Base-by-base conservation (phyloP, 768 basidiomycete genomes). In the Dioszegia aurantiaca region DNA sequence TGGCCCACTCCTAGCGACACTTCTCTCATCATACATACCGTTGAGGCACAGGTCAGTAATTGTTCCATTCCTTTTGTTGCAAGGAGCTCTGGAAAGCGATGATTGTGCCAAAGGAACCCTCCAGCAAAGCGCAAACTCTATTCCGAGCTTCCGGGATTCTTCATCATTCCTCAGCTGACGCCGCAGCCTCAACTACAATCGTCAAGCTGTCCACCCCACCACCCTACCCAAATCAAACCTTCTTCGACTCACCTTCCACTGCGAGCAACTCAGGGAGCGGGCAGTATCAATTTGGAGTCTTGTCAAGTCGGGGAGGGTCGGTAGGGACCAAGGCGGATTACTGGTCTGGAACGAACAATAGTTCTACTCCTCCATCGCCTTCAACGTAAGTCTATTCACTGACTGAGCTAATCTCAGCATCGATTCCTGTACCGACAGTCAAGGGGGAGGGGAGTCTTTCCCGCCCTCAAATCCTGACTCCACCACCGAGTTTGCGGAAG, bases 401-500 rank as follows among this genome's bases (percentile, higher is more conserved):
- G 39, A 26, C 37, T 5, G 21, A 17, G 37, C 51, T 53, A 28
- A 53, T 27, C 26, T 8, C 37, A 53, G 51, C 36, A 53, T 53
- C 37, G 51, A 53, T 24, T 53, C 51, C 27, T 26, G 17, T 26
- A 53, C 51, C 51, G 51, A 53, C 39, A 53, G 51, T 28, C 36
- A 37, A 53, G 54, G 55, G 36, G 70, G 68, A 58, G 69, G 71
- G 59, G 69, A 70, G 23, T 59, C 56, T 51, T 61, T 65, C 49
- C 64, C 67, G 58, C 68, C 67, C 30, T 65, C 62, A 9, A 11
- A 26, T n/a, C 54, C 67, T 26, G 64, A 64, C 21, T 54, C 39
- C 19, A 60, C 45, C 46, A 58, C 30, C 37, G 57, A 53, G 37
- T 62, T 61, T 26, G 42, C 40, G 11, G 62, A 63, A 36, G 61